Percentiles rank a stretch among this genome's conserved stretches.
Evolutionary conservation across 2,329 filamentous ascomycete genomes (phyloP).

Genomic region (Fusarium cyanostomum): DNA sequence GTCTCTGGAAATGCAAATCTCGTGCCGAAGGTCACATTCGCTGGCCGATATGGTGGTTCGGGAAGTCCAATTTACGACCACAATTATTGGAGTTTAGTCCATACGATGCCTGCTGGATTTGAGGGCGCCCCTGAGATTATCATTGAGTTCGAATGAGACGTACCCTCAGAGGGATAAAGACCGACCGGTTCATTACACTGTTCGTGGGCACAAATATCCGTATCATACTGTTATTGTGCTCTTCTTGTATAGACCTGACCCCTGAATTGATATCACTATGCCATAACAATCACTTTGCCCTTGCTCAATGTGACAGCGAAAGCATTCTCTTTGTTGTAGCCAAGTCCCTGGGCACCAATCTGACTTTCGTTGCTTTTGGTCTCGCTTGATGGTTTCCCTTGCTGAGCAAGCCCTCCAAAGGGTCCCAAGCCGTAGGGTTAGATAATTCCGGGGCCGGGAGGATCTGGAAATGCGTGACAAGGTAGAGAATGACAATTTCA

Average conservation of each 20-base stretch:
- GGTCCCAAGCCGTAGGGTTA: neutral
- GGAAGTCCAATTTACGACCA: slow-evolving; percentile 12
- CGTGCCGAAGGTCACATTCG: neutral
- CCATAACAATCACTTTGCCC: neutral
- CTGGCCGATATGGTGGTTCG: slow-evolving; percentile 10
- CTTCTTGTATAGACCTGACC: no score
- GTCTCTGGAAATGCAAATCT: neutral
- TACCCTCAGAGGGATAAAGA: neutral
- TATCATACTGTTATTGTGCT: no score
- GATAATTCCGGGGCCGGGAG: neutral
- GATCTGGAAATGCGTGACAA: neutral
- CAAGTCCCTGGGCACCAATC: neutral
- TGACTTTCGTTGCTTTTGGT: neutral
- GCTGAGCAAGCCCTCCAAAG: neutral
- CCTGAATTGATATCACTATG: no score
- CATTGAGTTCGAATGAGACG: slow-evolving; percentile 6
- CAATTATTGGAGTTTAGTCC: slow-evolving; percentile 13
- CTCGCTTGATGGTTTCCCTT: neutral
- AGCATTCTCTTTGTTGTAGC: neutral
- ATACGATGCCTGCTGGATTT: slow-evolving; percentile 5
- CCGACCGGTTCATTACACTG: neutral
- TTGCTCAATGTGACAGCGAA: no score
- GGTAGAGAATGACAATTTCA: no score
- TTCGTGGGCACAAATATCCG: neutral
- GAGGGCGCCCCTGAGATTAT: slow-evolving; percentile 8